Evolutionary conservation across 176 grass and related monocot species (phyloP).

Genomic region (Aegilops longissima): DNA sequence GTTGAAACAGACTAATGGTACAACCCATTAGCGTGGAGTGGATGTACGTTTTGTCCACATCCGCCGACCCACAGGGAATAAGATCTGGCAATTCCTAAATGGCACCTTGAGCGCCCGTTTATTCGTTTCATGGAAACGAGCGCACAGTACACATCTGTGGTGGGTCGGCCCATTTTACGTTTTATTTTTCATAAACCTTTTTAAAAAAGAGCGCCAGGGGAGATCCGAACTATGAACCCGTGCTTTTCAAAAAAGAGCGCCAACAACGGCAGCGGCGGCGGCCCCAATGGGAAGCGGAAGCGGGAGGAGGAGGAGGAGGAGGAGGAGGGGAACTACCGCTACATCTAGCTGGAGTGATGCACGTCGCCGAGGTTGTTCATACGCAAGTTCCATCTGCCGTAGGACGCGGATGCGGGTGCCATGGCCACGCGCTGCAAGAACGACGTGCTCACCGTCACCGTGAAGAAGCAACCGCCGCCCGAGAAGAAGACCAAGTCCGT

Average conservation of each 20-base stretch:
- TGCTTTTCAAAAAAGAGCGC: conserved; percentile 25
- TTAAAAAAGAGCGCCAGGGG: too few relatives aligned
- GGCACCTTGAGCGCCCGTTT: too few relatives aligned
- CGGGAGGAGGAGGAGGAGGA: conserved; percentile 51
- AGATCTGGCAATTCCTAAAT: too few relatives aligned
- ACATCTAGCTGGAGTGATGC: conserved; percentile 60
- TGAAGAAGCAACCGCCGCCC: conserved; percentile 66
- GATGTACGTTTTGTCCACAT: too few relatives aligned
- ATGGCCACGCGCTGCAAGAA: conserved; percentile 62
- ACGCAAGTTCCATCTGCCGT: conserved; percentile 54
- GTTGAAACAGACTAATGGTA: too few relatives aligned
- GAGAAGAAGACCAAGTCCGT: conserved; percentile 69
- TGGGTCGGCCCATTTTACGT: too few relatives aligned
- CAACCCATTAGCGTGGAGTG: too few relatives aligned
- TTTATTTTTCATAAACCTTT: too few relatives aligned
- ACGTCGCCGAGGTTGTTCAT: conserved; percentile 31
- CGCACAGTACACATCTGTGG: too few relatives aligned
- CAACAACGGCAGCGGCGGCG: neutral
- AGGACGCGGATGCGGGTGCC: conserved; percentile 44
- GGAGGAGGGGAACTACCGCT: conserved; percentile 58
- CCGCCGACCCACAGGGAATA: too few relatives aligned
- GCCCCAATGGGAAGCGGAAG: conserved; percentile 29
- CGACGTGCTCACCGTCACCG: conserved; percentile 60
- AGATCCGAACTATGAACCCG: too few relatives aligned
- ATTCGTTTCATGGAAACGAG: too few relatives aligned